Evolutionary conservation across 2,329 filamentous ascomycete species (phyloP).

Genomic region (Paraphaeosphaeria minitans): DNA sequence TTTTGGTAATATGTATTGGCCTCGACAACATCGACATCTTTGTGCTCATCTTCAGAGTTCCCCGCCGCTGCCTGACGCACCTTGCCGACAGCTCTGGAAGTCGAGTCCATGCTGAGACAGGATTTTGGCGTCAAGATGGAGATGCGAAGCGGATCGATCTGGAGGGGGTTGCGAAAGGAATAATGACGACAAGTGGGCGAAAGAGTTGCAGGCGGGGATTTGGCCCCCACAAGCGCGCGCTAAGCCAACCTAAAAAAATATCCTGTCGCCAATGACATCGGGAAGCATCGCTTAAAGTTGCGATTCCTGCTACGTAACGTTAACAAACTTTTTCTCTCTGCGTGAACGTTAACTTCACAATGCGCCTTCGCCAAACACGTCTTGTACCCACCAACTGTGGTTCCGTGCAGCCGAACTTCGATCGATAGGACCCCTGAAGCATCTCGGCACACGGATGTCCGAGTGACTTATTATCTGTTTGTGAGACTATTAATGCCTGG

Average conservation of each 20-base stretch:
- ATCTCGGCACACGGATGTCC: too few species aligned
- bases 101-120: not conserved
- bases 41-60: not conserved
- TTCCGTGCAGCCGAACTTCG: too few species aligned
- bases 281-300: not conserved
- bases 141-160: not conserved
- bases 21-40: conserved; percentile 13
- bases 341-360: too few species aligned
- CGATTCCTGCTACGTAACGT: too few species aligned
- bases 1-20: conserved; percentile 19
- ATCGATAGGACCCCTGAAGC: too few species aligned
- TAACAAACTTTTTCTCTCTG: too few species aligned
- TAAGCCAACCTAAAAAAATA: not conserved
- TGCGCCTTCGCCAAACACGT: too few species aligned
- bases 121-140: not conserved
- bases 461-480: too few species aligned
- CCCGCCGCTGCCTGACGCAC: conserved; percentile 6
- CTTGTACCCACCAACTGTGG: too few species aligned
- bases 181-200: not conserved
- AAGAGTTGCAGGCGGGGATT: not conserved
- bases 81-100: conserved; percentile 3
- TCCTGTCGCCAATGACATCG: not conserved
- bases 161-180: not conserved
- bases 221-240: conserved; percentile 2
- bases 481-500: too few species aligned